Conservation (phyloP, 306 rosid species). For the Betula pendula region DNA sequence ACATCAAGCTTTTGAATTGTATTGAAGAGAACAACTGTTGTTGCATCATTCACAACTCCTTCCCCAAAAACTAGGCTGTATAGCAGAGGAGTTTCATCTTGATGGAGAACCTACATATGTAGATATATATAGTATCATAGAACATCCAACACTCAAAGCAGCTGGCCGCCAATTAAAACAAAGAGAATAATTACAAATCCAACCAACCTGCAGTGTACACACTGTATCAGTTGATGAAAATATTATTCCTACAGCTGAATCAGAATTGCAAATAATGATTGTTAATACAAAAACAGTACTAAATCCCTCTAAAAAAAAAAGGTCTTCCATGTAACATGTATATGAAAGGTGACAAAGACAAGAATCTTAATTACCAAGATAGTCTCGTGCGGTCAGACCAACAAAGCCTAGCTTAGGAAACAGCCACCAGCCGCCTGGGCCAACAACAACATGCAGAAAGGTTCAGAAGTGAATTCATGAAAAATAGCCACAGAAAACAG, state of each 20-base stretch:
- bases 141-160: slow-evolving; percentile 13
- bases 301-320: background rate
- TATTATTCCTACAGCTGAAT: slow-evolving; percentile 81
- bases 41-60: slow-evolving; percentile 96
- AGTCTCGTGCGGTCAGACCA: slow-evolving; percentile 57
- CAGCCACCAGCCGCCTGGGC: slow-evolving; percentile 80
- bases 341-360: background rate
- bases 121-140: slow-evolving; percentile 13
- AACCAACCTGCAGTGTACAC: slow-evolving; percentile 88
- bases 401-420: slow-evolving; percentile 71
- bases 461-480: slow-evolving; percentile 20
- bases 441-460: slow-evolving; percentile 38
- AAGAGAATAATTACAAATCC: slow-evolving; percentile 29
- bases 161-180: slow-evolving; percentile 20
- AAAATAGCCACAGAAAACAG: background rate
- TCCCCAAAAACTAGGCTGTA: slow-evolving; percentile 95
- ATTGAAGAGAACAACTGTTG: slow-evolving; percentile 87
- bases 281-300: background rate
- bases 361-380: slow-evolving; percentile 66
- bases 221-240: slow-evolving; percentile 93
- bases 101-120: slow-evolving; percentile 79
- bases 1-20: slow-evolving; percentile 81
- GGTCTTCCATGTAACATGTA: background rate
- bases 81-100: slow-evolving; percentile 83
- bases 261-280: slow-evolving; percentile 25